These are phyloP conservation scores for Knoxia roxburghii DNA, from an alignment of 257 asterid genomes.

Conservation along the genomic window DNA sequence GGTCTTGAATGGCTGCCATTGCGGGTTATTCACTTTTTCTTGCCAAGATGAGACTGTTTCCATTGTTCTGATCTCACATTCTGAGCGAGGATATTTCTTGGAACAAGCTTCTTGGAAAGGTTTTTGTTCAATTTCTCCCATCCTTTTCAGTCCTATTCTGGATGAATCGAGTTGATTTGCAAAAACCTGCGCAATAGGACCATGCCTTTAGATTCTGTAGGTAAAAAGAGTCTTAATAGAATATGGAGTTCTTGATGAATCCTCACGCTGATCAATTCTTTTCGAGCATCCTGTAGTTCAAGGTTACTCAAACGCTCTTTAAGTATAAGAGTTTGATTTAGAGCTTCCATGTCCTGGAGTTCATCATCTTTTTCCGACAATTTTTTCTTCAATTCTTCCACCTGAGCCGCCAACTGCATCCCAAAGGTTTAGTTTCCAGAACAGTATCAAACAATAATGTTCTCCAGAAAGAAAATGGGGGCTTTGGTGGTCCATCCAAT, in stretches of 20 bases:
- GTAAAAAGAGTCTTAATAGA: background rate
- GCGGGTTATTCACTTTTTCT: slow-evolving; percentile 7
- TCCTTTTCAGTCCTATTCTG: slow-evolving; percentile 11
- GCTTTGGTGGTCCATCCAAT: too few relatives aligned
- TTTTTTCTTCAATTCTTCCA: slow-evolving; percentile 29
- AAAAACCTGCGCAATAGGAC: slow-evolving; percentile 6
- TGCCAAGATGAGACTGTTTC: slow-evolving; percentile 4
- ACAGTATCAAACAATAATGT: background rate
- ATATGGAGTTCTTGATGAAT: background rate
- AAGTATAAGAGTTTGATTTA: slow-evolving; percentile 58
- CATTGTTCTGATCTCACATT: slow-evolving; percentile 3
- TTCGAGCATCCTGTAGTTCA: slow-evolving; percentile 93
- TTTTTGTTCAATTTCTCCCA: slow-evolving; percentile 13
- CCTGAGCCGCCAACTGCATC: background rate
- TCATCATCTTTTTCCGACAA: slow-evolving; percentile 77
- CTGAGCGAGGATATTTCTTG: slow-evolving; percentile 1
- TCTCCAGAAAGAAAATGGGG: background rate
- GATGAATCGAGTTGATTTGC: background rate
- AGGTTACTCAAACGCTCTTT: slow-evolving; percentile 71
- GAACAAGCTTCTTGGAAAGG: slow-evolving; percentile 8
- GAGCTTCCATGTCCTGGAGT: slow-evolving; percentile 44
- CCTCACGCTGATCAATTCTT: slow-evolving; percentile 73
- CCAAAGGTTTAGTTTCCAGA: background rate
- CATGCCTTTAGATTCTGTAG: background rate
- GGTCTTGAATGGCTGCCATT: slow-evolving; percentile 11